These are phyloP conservation scores for Diddensiella caesifluorescens DNA, from an alignment of 805 yeast genomes.

Conservation along the genomic window DNA sequence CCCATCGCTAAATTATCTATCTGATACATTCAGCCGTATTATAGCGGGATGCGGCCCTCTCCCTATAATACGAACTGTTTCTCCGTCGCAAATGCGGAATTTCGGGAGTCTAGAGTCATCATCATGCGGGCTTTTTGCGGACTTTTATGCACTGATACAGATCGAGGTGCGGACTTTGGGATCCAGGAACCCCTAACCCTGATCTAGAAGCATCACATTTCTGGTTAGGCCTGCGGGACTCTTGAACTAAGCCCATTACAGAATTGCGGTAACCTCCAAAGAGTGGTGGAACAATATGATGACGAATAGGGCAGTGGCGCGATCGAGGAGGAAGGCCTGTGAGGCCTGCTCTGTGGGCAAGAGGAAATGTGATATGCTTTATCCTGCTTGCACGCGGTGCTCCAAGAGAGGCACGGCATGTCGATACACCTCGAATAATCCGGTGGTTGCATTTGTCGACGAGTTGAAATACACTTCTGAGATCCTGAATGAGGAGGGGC, in stretches of 20 bases:
- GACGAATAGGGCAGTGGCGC: neutral
- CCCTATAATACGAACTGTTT: no score
- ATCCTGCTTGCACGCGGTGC: slow-evolving; percentile 25
- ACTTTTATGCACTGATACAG: neutral
- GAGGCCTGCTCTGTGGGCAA: slow-evolving; percentile 20
- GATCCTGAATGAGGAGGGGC: no score
- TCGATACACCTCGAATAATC: slow-evolving; percentile 14
- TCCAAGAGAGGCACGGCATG: slow-evolving; percentile 15
- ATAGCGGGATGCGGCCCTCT: no score
- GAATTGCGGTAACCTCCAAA: neutral
- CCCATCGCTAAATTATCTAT: neutral
- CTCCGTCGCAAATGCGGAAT: no score
- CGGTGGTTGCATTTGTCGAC: slow-evolving; percentile 7
- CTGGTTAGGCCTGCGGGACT: neutral
- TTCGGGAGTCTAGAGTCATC: no score
- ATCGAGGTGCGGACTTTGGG: neutral
- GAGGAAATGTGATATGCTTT: slow-evolving; percentile 21
- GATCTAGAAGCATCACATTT: neutral
- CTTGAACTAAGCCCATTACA: neutral
- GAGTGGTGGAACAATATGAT: neutral
- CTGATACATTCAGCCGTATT: neutral
- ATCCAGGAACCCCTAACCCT: neutral
- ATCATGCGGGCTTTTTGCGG: no score
- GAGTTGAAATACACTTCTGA: no score
- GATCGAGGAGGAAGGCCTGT: slow-evolving; percentile 17